Percentiles rank a stretch among this genome's conserved stretches.
Evolutionary conservation across 192 early-diverging fungal genomes (phyloP).

Genomic region (Umbelopsis sp.): DNA sequence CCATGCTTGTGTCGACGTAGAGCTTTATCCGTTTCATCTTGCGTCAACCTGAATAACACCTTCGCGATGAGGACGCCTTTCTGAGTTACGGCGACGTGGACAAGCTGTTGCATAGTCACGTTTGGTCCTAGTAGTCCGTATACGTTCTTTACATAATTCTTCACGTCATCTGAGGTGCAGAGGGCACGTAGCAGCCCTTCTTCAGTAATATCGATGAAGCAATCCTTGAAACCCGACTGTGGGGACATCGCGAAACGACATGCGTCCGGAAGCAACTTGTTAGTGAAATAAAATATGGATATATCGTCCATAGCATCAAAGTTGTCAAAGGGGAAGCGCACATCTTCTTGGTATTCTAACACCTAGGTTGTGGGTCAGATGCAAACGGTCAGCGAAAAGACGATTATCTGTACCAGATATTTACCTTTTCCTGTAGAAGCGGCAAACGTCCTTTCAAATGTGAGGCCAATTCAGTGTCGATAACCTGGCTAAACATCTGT

Average conservation of each 20-base stretch:
- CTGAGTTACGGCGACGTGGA: background rate
- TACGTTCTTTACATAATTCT: background rate
- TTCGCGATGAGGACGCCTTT: background rate
- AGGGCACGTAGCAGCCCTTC: background rate
- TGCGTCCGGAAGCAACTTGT: background rate
- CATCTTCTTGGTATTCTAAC: background rate
- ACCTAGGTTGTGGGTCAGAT: background rate
- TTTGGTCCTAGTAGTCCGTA: background rate
- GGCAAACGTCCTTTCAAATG: background rate
- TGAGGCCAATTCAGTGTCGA: background rate
- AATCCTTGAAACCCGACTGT: background rate
- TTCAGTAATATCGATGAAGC: too few species aligned
- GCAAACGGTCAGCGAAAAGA: background rate
- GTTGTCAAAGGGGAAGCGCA: background rate
- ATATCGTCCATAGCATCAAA: background rate
- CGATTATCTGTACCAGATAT: background rate
- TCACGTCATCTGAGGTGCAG: background rate
- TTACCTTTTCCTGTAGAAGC: background rate
- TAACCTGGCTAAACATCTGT: background rate
- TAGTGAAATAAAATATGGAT: slow-evolving; percentile 4
- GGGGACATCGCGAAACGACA: background rate
- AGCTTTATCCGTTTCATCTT: background rate
- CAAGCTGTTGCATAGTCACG: background rate
- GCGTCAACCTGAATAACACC: background rate
- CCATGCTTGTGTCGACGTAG: slow-evolving; percentile 2